Evolutionary conservation across 2,329 filamentous ascomycete species (phyloP).

Genomic region (Fusarium udum): DNA sequence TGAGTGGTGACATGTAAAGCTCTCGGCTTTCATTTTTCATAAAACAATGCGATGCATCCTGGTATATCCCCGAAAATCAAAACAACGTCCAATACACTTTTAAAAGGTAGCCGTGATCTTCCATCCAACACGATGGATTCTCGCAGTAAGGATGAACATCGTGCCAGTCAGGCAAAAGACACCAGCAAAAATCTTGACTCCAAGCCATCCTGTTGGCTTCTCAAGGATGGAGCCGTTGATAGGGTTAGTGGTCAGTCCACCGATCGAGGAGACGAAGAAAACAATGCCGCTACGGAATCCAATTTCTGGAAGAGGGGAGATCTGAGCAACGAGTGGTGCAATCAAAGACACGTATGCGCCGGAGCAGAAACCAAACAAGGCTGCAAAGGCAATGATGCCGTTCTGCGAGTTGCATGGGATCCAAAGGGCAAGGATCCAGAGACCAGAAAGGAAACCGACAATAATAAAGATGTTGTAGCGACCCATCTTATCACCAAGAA

Average conservation of each 20-base stretch:
- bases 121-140: slow-evolving; percentile 29
- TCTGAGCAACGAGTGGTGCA: slow-evolving; percentile 54
- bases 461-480: slow-evolving; percentile 56
- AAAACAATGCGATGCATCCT: background rate
- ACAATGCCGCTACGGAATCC: slow-evolving; percentile 48
- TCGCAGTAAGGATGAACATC: background rate
- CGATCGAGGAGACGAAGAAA: slow-evolving; percentile 65
- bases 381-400: slow-evolving; percentile 51
- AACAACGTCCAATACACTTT: background rate
- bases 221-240: slow-evolving; percentile 61
- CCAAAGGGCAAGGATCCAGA: slow-evolving; percentile 55
- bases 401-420: slow-evolving; percentile 46
- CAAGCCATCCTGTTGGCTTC: slow-evolving; percentile 43
- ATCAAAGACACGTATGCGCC: slow-evolving; percentile 54
- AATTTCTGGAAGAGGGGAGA: slow-evolving; percentile 40
- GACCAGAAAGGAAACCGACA: slow-evolving; percentile 54
- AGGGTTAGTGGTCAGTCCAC: slow-evolving; percentile 65
- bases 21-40: too few relatives aligned
- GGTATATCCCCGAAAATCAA: background rate
- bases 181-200: slow-evolving; percentile 50
- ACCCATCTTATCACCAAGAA: slow-evolving; percentile 50
- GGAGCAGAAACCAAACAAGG: slow-evolving; percentile 55
- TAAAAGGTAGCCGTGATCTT: slow-evolving; percentile 19
- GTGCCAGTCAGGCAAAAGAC: slow-evolving; percentile 34
- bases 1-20: background rate